These are phyloP conservation scores for Mycena pura DNA, from an alignment of 768 basidiomycete species.

Conservation along the genomic window DNA sequence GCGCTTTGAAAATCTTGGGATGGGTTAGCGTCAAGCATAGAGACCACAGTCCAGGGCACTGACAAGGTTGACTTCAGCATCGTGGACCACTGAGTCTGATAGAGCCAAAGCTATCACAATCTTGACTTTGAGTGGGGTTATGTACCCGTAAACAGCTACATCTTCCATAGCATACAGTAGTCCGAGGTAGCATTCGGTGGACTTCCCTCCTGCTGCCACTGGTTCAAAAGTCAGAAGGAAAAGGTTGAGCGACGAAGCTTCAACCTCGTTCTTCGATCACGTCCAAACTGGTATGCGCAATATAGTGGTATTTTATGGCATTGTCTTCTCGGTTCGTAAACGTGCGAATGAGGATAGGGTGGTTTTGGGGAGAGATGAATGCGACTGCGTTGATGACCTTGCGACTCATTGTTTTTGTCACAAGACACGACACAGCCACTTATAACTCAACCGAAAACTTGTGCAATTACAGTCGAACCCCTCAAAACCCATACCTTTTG, in stretches of 20 bases:
- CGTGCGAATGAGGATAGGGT: slow-evolving; percentile 79
- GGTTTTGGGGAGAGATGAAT: slow-evolving; percentile 85
- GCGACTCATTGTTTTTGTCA: background rate
- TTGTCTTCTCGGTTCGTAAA: slow-evolving; percentile 64
- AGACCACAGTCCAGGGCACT: slow-evolving; percentile 31
- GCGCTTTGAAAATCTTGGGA: slow-evolving; percentile 80
- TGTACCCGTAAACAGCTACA: slow-evolving; percentile 90
- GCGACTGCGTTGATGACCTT: slow-evolving; percentile 73
- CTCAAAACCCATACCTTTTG: too few species aligned
- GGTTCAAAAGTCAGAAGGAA: slow-evolving; percentile 17
- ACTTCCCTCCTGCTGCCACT: slow-evolving; percentile 62
- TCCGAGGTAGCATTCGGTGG: slow-evolving; percentile 82
- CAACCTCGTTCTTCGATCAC: slow-evolving; percentile 90
- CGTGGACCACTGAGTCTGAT: slow-evolving; percentile 81
- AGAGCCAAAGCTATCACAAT: slow-evolving; percentile 83
- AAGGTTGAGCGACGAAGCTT: slow-evolving; percentile 35
- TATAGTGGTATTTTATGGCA: slow-evolving; percentile 85
- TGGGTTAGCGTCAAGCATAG: background rate
- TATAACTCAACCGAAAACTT: too few species aligned
- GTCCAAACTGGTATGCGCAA: slow-evolving; percentile 89
- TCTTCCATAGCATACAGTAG: slow-evolving; percentile 92
- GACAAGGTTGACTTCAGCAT: slow-evolving; percentile 80
- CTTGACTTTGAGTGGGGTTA: slow-evolving; percentile 87
- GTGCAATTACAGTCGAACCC: too few species aligned
- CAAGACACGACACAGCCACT: background rate